A percentile compares a stretch with the other conserved stretches of the same genome.
phyloP scores from a whole-genome alignment of 202 grass and related monocot genomes.

The Tripidium arundinaceum region DNA sequence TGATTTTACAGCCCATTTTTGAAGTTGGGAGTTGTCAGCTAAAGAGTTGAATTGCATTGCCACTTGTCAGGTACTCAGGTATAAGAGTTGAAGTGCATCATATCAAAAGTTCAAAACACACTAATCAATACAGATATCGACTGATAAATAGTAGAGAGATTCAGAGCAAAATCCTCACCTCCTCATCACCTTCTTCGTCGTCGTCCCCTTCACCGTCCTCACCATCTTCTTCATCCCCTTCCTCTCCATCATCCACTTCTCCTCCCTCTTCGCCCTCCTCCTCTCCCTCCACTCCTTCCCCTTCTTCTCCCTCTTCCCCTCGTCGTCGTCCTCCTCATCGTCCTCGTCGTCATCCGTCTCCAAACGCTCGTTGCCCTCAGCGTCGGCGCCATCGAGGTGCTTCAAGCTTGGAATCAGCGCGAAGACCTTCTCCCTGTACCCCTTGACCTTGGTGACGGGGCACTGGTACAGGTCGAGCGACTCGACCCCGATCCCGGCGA shows the following conservation, averaged over 20 bases:
- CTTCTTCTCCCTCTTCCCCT: too few species aligned
- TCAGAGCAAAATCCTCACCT: constrained; percentile 38
- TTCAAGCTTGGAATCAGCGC: constrained; percentile 47
- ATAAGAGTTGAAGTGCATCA: background rate
- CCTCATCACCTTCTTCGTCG: constrained; percentile 36
- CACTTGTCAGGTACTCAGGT: background rate
- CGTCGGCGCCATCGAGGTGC: constrained; percentile 69
- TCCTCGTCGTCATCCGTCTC: constrained; percentile 79
- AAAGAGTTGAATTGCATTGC: background rate
- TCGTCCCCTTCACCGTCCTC: constrained; percentile 37
- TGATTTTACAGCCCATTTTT: too few species aligned
- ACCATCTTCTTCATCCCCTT: too few species aligned
- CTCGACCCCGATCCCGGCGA: constrained; percentile 38
- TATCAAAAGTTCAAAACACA: background rate
- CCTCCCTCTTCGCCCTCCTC: too few species aligned
- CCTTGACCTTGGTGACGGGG: constrained; percentile 58
- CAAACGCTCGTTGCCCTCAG: constrained; percentile 66
- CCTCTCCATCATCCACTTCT: too few species aligned
- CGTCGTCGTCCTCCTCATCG: constrained; percentile 35
- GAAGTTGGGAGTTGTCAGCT: background rate
- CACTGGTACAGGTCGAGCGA: constrained; percentile 73
- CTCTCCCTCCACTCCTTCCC: too few species aligned
- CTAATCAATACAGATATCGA: background rate
- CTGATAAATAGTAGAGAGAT: background rate
- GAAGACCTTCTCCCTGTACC: constrained; percentile 75